phyloP scores from a whole-genome alignment of 768 basidiomycete genomes.

The Lyophyllum atratum region DNA sequence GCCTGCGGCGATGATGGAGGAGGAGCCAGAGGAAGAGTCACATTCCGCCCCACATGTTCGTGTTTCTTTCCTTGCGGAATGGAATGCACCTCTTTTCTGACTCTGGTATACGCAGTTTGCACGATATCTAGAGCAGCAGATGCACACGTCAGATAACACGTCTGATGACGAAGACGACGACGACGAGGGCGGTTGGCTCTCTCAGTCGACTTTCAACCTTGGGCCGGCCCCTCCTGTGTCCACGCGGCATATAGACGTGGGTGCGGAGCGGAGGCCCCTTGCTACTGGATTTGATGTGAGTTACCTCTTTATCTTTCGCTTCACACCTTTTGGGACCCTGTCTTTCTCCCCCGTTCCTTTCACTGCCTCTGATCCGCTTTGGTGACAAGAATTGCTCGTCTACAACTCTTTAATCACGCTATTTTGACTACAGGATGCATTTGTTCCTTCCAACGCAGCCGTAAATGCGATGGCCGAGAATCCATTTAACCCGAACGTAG shows the following conservation, averaged over 20 bases:
- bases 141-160: conserved; percentile 60
- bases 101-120: conserved; percentile 59
- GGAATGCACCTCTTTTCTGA: neutral
- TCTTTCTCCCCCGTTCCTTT: neutral
- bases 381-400: neutral
- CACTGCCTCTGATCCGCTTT: neutral
- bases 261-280: conserved; percentile 42
- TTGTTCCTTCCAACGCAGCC: conserved; percentile 37
- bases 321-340: neutral
- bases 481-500: conserved; percentile 54
- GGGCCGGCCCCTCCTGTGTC: conserved; percentile 50
- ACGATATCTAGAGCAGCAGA: conserved; percentile 74
- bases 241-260: conserved; percentile 41
- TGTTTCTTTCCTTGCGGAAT: conserved; percentile 9
- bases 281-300: conserved; percentile 56
- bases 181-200: conserved; percentile 79
- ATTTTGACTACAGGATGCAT: conserved; percentile 47
- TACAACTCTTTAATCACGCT: neutral
- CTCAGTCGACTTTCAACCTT: conserved; percentile 73
- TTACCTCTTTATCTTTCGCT: conserved; percentile 6
- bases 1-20: conserved; percentile 47
- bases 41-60: conserved; percentile 44
- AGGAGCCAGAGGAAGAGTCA: conserved; percentile 44
- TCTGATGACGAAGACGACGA: conserved; percentile 69
- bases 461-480: conserved; percentile 43